Base-by-base conservation (phyloP, 2,329 filamentous ascomycete genomes). In the Fusarium albosuccineum region DNA sequence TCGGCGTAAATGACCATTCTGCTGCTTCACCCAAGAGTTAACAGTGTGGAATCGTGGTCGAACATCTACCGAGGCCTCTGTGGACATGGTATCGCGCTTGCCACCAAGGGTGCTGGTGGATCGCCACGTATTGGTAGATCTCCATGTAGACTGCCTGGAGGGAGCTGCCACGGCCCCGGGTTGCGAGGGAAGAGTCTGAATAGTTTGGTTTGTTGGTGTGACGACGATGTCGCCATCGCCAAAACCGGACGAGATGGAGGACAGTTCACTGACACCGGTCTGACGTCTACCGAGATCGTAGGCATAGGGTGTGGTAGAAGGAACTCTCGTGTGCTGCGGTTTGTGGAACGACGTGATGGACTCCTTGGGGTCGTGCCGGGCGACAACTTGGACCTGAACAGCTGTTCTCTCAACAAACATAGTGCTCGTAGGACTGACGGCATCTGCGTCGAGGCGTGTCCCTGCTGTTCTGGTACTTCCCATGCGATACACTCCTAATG, bases 11-110 rank as follows among this genome's bases (percentile, higher is more conserved):
- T 86, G 82, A 3, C 83, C 84, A 9, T 84, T 84, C 75, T 91
- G 89, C 72, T 91, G 87, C 67, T 84, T 84, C 2, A 91, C 88
- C 89, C 89, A 91, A 30, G 87, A 89, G 57, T 81, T 83, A 57
- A 91, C 81, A 7, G 81, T 84, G 36, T 86, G 82, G 74, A 89
- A 91, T 5, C 84, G 82, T 13, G 86, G 80, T 6, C 86, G 83
- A 44, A 77, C 75, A 62, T 89, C 86, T 34, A 88, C 82, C 51
- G 84, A 87, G 5, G 82, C 79, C 51, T 82, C 78, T 0, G 86
- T 87, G 68, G 83, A 86, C 3, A 85, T 75, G 0, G 85, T 87
- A 44, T 87, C 85, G 30, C 85, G 80, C 34, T 68, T 64, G 78
- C 40, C 68, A 33, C 11, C 22, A 49, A 60, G 30, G 34, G 59